phyloP scores from a whole-genome alignment of 2,329 filamentous ascomycete genomes.

The Beauveria sp. region DNA sequence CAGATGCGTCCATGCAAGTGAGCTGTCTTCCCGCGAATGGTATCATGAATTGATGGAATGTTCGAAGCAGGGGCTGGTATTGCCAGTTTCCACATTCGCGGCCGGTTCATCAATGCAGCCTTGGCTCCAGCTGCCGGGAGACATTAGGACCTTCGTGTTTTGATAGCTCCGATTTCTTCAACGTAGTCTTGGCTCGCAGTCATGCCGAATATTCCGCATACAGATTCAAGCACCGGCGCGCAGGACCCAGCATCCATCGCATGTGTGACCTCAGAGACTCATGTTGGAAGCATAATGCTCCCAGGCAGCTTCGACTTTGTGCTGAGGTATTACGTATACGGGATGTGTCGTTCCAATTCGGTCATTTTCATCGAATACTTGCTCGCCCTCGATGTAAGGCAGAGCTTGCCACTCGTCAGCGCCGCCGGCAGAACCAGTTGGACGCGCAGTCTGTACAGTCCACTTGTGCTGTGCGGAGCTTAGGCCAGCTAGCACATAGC shows the following conservation, averaged over 20 bases:
- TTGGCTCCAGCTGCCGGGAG: neutral
- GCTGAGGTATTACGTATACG: constrained; percentile 74
- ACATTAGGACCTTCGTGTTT: neutral
- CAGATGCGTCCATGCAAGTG: constrained; percentile 8
- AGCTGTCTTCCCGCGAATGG: constrained; percentile 1
- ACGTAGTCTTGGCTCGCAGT: neutral
- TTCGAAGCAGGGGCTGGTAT: neutral
- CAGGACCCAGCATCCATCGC: neutral
- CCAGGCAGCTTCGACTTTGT: constrained; percentile 56
- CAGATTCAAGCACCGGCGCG: neutral
- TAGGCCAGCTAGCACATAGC: constrained; percentile 81
- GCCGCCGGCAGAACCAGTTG: constrained; percentile 25
- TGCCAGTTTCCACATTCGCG: neutral
- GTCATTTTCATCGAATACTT: constrained; percentile 65
- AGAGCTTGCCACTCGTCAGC: constrained; percentile 38
- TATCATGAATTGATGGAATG: neutral
- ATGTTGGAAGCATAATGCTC: constrained; percentile 55
- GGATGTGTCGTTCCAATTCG: constrained; percentile 67
- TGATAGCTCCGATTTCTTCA: neutral
- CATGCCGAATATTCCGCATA: neutral
- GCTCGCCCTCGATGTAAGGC: constrained; percentile 45
- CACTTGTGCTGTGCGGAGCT: constrained; percentile 71
- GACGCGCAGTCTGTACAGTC: constrained; percentile 33
- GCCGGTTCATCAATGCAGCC: neutral
- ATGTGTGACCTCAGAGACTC: constrained; percentile 39